These are phyloP conservation scores for Cochlearia excelsa DNA, from an alignment of 345 rosid species.

Conservation along the genomic window DNA sequence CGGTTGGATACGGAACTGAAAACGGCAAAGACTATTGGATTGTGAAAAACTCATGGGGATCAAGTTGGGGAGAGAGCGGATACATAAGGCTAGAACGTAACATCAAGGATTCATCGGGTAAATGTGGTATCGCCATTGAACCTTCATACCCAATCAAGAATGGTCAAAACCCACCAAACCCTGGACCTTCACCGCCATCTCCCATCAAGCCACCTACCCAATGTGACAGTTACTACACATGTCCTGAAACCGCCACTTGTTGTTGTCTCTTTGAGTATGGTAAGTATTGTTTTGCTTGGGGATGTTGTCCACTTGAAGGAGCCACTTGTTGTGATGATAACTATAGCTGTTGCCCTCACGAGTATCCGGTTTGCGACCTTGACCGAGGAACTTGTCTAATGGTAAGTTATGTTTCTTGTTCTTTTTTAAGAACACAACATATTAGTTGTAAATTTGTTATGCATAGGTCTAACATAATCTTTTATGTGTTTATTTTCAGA, in stretches of 20 bases:
- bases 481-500: slow-evolving; percentile 45
- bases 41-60: slow-evolving; percentile 88
- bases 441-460: background rate
- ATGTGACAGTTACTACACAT: slow-evolving; percentile 65
- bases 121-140: slow-evolving; percentile 90
- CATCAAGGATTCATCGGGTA: slow-evolving; percentile 42
- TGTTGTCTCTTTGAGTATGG: slow-evolving; percentile 71
- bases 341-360: slow-evolving; percentile 87
- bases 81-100: slow-evolving; percentile 74
- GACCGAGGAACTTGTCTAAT: slow-evolving; percentile 60
- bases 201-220: slow-evolving; percentile 74
- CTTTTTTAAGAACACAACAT: slow-evolving; percentile 45
- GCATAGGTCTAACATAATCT: slow-evolving; percentile 11
- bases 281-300: slow-evolving; percentile 77
- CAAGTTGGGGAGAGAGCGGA: slow-evolving; percentile 78
- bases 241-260: slow-evolving; percentile 81
- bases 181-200: slow-evolving; percentile 96
- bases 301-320: slow-evolving; percentile 90
- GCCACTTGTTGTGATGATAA: slow-evolving; percentile 91
- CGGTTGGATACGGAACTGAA: slow-evolving; percentile 84
- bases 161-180: slow-evolving; percentile 84
- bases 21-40: slow-evolving; percentile 77
- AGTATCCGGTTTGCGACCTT: slow-evolving; percentile 74
- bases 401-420: slow-evolving; percentile 71
- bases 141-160: slow-evolving; percentile 83